Base-by-base conservation (phyloP, 2,329 filamentous ascomycete genomes). In the Colletotrichum viniferum region DNA sequence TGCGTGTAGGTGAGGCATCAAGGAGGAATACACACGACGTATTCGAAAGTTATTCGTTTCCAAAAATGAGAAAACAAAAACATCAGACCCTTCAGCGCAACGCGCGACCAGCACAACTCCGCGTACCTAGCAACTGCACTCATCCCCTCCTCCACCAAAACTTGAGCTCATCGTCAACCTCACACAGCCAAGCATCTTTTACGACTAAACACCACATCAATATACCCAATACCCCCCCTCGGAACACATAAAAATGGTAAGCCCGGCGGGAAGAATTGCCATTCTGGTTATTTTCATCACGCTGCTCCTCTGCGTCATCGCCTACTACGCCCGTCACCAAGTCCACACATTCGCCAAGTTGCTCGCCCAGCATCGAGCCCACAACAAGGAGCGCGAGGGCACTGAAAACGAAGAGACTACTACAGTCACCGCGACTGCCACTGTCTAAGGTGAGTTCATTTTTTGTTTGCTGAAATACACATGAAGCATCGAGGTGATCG, bases 211-310 rank as follows among this genome's bases (percentile, higher is more conserved):
- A 16, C 9, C 0, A 8, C 9, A 28, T 6, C 26, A 48, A 24
- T 5, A 24, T 5, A 36, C 26, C 7, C 32, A 43, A n/a, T 14
- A 58, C 13, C 43, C 0, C 0, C 43, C 5, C 0, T 52, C 10
- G 43, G 24, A 58, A 16, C 3, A 18, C 2, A 12, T 13, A 52
- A 30, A 58, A 52, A 61, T 64, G 16, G 84, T 84, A 82, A 69
- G 68, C 16, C 82, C 83, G 12, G 79, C 82, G 6, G 77, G 77
- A 28, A 76, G 73, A 7, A 81, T 86, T 9, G 84, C 82, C 28
- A 75, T 85, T 61, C 68, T 84, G 6, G 56, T 85, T 30, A 70
- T 85, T 13, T 74, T 79, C 13, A 74, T 86, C 32, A 77, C 84
- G 64, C 56, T 77, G 8, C 68, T 84, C 34, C 72, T 84, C 56